A percentile compares a stretch with the other conserved stretches of the same genome.
These are phyloP conservation scores for Acanthamoeba lenticulata DNA, from an alignment of 208 protist genomes.

Conservation along the genomic window DNA sequence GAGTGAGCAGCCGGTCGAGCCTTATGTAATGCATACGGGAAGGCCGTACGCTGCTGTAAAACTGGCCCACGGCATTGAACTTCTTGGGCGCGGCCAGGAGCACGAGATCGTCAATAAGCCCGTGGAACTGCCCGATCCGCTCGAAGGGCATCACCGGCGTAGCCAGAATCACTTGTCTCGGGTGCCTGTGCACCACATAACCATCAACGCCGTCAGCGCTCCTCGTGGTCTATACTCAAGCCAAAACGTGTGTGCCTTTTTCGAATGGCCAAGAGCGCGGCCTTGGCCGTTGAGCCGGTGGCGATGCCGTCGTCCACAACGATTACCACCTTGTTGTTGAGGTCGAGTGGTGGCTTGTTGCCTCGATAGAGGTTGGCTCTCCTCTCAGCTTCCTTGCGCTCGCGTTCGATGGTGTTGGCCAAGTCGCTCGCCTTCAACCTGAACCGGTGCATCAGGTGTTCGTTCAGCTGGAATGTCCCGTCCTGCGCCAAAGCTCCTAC, in stretches of 20 bases:
- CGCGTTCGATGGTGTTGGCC: background rate
- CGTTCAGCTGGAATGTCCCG: background rate
- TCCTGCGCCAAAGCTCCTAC: background rate
- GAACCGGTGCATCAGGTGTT: background rate
- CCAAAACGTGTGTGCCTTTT: background rate
- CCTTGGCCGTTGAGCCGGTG: background rate
- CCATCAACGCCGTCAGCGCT: background rate
- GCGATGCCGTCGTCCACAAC: constrained; percentile 7
- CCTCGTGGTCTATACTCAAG: background rate
- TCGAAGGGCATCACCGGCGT: background rate
- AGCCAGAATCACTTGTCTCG: background rate
- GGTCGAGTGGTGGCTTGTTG: background rate
- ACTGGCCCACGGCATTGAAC: background rate
- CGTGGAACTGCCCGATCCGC: background rate
- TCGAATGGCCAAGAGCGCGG: background rate
- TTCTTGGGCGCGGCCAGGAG: background rate
- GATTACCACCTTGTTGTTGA: background rate
- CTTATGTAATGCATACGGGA: background rate
- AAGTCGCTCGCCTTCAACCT: background rate
- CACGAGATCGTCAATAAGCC: background rate
- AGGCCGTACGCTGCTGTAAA: background rate
- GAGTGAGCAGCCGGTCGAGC: background rate
- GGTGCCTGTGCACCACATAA: background rate
- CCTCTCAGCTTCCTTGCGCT: background rate
- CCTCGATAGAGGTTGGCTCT: background rate